phyloP scores from a whole-genome alignment of 1,139 yeast genomes.

The Taphrina communis region DNA sequence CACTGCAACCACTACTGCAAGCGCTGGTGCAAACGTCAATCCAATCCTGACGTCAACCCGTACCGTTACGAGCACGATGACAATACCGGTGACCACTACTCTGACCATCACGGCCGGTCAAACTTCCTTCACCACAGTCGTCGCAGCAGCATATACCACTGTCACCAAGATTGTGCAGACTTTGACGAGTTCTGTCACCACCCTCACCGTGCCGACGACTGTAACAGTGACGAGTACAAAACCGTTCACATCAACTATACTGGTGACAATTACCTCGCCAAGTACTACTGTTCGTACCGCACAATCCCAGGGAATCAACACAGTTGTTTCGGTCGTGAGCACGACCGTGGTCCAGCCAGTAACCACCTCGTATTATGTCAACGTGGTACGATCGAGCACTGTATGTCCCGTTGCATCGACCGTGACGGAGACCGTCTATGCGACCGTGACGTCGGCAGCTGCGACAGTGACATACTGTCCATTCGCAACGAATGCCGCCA shows the following conservation, averaged over 20 bases:
- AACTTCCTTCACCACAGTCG: conserved; percentile 3
- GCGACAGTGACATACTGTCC: conserved; percentile 29
- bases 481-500: conserved; percentile 4
- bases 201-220: not conserved
- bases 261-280: not conserved
- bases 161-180: conserved; percentile 8
- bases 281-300: not conserved
- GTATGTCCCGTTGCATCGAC: not conserved
- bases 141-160: not conserved
- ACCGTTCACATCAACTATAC: not conserved
- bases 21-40: not conserved
- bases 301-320: not conserved
- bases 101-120: conserved; percentile 8
- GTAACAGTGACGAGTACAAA: not conserved
- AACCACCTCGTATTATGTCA: not conserved
- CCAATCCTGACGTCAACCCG: not conserved
- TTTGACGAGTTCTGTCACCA: not conserved
- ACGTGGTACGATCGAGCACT: not conserved
- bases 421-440: conserved; percentile 11
- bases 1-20: not conserved
- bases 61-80: conserved; percentile 9
- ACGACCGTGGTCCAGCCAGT: not conserved
- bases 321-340: not conserved
- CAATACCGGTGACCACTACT: not conserved
- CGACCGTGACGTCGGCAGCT: conserved; percentile 1